phyloP scores from a whole-genome alignment of 768 basidiomycete genomes.

The Austroboletus festivus region DNA sequence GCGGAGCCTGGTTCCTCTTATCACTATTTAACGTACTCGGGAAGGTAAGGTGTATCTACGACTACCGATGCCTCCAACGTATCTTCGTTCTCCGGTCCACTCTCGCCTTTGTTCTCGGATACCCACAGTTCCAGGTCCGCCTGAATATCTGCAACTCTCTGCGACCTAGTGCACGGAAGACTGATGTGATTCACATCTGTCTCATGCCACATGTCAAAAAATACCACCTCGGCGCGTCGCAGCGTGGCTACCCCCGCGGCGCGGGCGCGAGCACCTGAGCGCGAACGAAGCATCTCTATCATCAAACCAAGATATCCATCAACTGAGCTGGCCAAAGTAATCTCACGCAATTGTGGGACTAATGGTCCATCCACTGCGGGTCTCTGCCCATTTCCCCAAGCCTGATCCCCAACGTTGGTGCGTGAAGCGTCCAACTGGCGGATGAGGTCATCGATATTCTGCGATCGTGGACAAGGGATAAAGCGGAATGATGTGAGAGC shows the following conservation, averaged over 20 bases:
- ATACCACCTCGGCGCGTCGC: constrained; percentile 4
- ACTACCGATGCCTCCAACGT: constrained; percentile 6
- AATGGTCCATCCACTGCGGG: neutral
- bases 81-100: neutral
- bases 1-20: no score
- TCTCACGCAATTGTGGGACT: constrained; percentile 9
- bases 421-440: constrained; percentile 3
- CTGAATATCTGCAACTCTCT: neutral
- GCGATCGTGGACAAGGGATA: constrained; percentile 17
- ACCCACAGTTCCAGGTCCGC: neutral
- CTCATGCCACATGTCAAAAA: constrained; percentile 12
- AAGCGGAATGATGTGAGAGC: constrained; percentile 11
- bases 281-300: constrained; percentile 10
- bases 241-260: constrained; percentile 5
- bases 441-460: constrained; percentile 11
- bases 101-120: neutral
- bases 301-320: constrained; percentile 8
- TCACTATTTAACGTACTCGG: constrained; percentile 4
- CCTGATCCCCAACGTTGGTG: neutral
- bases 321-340: constrained; percentile 16
- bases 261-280: constrained; percentile 1
- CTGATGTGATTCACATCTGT: neutral
- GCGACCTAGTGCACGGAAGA: neutral
- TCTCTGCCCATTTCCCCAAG: neutral
- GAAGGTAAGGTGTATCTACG: constrained; percentile 7